Base-by-base conservation (phyloP, 208 protist species). In the Trypanosoma brucei region DNA sequence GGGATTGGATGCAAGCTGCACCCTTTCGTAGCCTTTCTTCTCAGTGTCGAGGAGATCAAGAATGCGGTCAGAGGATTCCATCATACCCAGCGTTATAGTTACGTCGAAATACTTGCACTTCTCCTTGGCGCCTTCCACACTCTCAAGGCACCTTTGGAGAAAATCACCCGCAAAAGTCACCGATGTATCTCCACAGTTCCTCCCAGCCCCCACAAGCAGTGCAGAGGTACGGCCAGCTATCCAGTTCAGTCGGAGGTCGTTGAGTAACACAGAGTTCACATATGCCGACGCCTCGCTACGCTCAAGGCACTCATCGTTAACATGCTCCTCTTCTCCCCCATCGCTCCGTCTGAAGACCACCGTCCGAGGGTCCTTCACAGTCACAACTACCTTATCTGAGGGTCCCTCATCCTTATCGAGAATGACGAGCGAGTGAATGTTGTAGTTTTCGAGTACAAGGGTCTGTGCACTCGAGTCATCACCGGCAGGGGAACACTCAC, bases 391-490 rank as follows among this genome's bases (percentile, higher is more conserved):
- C 3, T 44, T 46, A 33, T 48, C 57, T 7, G 60, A 58, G 44
- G 33, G 54, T 11, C 69, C 60, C 35, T 35, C 52, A 33, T 64
- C 74, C 54, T 75, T 70, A 53, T 88, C 81, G 13, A 88, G 69
- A 22, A 92, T 50, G 45, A 87, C 59, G 34, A 92, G 74, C 33
- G 85, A 79, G 72, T 92, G 85, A 51, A 92, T 70, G 60, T 92
- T 79, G 74, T 86, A 88, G 75, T 86, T 87, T 22, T 72, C 66
- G 1, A 81, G 85, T 46, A 78, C 68, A 63, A 84, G 86, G 39
- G 81, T 81, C 9, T 76, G 78, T 34, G 44, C 1, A 56, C 70
- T 82, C 45, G 63, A 50, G 39, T 22, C 22, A 22, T 22, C 22
- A 22, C 22, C 22, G 22, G 22, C 22, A 22, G 22, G 22, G 22